Base-by-base conservation (phyloP, 192 early-diverging fungal species). In the Podila horticola region DNA sequence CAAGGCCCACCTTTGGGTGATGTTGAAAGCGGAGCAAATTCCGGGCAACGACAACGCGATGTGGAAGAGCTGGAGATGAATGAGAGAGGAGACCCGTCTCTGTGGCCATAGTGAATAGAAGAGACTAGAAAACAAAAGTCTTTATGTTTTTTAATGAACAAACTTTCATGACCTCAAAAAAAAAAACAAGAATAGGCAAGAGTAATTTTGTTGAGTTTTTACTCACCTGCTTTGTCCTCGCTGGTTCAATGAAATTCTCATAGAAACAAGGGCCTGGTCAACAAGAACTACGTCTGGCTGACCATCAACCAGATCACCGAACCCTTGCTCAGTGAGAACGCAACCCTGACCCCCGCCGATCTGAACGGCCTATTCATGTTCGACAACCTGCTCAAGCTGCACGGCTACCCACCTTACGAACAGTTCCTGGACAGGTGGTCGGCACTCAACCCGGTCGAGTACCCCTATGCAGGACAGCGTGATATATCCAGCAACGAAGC, bases 391-490 rank as follows among this genome's bases (percentile, higher is more conserved):
- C 76, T 88, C 28, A 73, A 81, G 5, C 55, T 84, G 29, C 51
- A 84, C 62, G 86, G 84, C 0, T 88, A 86, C 62, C 68, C 75
- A 6, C 86, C 86, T 1, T 88, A 84, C 59, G 86, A 88, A 36
- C 34, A 51, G 5, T 88, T 86, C 67, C 58, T 88, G 26, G 74
- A 84, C 57, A 70, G 73, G 22, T 88, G 86, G 86, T 62, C 82
- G 6, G 67, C 62, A 1, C 72, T 87, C 8, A 60, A 84, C 66
- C 79, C 86, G 5, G 31, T 33, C 20, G 79, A 76, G 69, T 87
- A 83, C 50, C 85, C 84, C 0, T 84, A 77, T 68, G 85, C 83
- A 50, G 87, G 85, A 10, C 50, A 73, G 36, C 62, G 82, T n/a
- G 81, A 86, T 10, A 88, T 88, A 15, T 85, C 64, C 4, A 83